Base-by-base conservation (phyloP, 192 early-diverging fungal genomes). In the Coemansia asiatica region DNA sequence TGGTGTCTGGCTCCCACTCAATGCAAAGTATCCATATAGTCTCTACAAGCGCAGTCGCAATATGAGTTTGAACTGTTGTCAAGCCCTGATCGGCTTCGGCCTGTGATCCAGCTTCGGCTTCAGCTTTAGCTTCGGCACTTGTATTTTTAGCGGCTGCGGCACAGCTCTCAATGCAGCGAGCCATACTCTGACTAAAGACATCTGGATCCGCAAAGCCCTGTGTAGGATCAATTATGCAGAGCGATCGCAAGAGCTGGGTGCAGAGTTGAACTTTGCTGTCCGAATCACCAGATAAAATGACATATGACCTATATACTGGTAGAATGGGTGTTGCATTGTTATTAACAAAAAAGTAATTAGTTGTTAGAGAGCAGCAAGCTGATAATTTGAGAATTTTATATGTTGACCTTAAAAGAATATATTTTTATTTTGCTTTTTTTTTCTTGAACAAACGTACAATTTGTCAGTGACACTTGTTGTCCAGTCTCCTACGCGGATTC, bases 1-100 rank as follows among this genome's bases (percentile, higher is more conserved):
- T 29, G 0, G 73, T 61, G 55, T 81, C 78, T 3, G 69, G 69
- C 60, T 75, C 78, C 78, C 78, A 81, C 51, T 75, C 66, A 7
- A 72, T 64, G 40, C 60, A 47, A 21, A 81, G 60, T 4, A 64
- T 31, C 78, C 78, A 81, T 29, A 75, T 72, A 4, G 78, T 62
- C 51, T 81, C 78, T 6, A 60, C 44, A 35, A 81, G 64, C 1
- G 73, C 78, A 27, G 54, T 50, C 12, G 57, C 63, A 40, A 81
- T 33, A 26, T 69, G 72, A 33, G 50, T 19, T n/a, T 64, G 69
- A 25, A 74, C 22, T 27, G 55, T 12, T 1, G 13, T 36, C 13
- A 12, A 36, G 13, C 13, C 35, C 6, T 6, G 35, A 12, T 36
- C 35, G 35, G 35, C 6, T 12, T 36, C 35, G 35, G 13, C 35